Percentiles rank a stretch among this genome's conserved stretches.
Conservation (phyloP, 495 filamentous ascomycete genomes). For the Aspergillus ostianus region DNA sequence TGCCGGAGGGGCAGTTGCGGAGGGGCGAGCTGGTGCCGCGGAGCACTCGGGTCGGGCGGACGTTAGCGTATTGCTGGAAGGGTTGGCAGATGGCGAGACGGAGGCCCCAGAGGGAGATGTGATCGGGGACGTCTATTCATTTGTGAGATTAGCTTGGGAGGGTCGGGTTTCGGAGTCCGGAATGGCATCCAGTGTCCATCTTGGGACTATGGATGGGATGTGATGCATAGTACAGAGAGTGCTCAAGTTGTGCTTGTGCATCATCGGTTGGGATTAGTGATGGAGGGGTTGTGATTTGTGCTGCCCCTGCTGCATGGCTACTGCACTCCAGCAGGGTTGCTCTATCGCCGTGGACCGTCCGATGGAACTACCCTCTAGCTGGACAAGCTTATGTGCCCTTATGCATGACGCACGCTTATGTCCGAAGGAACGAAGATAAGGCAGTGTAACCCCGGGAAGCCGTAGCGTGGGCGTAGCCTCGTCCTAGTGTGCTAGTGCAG, state of each 20-base stretch:
- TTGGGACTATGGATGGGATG: too few relatives aligned
- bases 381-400: too few relatives aligned
- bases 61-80: constrained; percentile 56
- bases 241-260: too few relatives aligned
- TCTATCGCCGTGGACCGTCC: too few relatives aligned
- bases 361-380: neutral
- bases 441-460: neutral
- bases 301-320: too few relatives aligned
- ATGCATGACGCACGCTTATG: neutral
- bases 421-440: neutral
- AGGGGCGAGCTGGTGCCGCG: constrained; percentile 51
- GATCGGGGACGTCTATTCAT: constrained; percentile 51
- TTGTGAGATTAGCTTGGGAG: neutral
- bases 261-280: too few relatives aligned
- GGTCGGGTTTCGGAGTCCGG: neutral
- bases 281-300: too few relatives aligned
- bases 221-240: too few relatives aligned
- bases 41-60: constrained; percentile 51
- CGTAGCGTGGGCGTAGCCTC: neutral
- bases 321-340: too few relatives aligned
- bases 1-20: constrained; percentile 36
- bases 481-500: constrained; percentile 8
- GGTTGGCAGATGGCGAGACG: constrained; percentile 55
- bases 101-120: constrained; percentile 56
- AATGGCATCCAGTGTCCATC: neutral